phyloP scores from a whole-genome alignment of 192 early-diverging fungal species.

The Pilaira anomala region DNA sequence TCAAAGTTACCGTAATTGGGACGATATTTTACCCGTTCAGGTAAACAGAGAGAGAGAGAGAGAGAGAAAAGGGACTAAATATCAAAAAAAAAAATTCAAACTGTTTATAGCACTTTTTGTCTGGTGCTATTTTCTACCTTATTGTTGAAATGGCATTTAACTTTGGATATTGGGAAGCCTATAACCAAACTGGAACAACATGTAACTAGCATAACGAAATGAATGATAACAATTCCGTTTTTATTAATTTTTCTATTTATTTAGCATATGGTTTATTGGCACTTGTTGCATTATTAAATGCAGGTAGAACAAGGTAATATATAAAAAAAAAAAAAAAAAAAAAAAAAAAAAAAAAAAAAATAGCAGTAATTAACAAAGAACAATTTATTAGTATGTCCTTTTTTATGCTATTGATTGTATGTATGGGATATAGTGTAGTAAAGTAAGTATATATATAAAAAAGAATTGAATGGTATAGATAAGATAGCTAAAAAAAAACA shows the following conservation, averaged over 20 bases:
- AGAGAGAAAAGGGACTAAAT: background rate
- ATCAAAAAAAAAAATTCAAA: background rate
- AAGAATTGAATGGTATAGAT: too few species aligned
- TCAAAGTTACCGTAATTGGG: slow-evolving; percentile 76
- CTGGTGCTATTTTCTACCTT: slow-evolving; percentile 80
- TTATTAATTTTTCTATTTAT: slow-evolving; percentile 36
- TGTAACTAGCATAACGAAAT: slow-evolving; percentile 43
- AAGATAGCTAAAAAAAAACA: too few species aligned
- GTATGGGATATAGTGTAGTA: slow-evolving; percentile 95
- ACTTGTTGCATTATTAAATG: slow-evolving; percentile 76
- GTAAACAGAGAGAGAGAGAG: slow-evolving; percentile 11
- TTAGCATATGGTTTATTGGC: slow-evolving; percentile 58
- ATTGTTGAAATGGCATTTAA: slow-evolving; percentile 92
- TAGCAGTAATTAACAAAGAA: background rate
- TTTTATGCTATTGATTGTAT: slow-evolving; percentile 94
- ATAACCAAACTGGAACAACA: slow-evolving; percentile 58
- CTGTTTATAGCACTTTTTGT: slow-evolving; percentile 67
- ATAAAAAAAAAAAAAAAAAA: background rate
- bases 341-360: background rate
- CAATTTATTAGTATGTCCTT: slow-evolving; percentile 71
- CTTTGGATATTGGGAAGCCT: slow-evolving; percentile 76
- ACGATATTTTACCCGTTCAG: slow-evolving; percentile 88
- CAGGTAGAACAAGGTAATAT: slow-evolving; percentile 66
- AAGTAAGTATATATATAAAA: slow-evolving; percentile 46
- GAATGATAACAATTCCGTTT: too few species aligned